A percentile compares a stretch with the other conserved stretches of the same genome.
Conservation (phyloP, 805 yeast genomes). For the Maudiozyma pseudohumilis region DNA sequence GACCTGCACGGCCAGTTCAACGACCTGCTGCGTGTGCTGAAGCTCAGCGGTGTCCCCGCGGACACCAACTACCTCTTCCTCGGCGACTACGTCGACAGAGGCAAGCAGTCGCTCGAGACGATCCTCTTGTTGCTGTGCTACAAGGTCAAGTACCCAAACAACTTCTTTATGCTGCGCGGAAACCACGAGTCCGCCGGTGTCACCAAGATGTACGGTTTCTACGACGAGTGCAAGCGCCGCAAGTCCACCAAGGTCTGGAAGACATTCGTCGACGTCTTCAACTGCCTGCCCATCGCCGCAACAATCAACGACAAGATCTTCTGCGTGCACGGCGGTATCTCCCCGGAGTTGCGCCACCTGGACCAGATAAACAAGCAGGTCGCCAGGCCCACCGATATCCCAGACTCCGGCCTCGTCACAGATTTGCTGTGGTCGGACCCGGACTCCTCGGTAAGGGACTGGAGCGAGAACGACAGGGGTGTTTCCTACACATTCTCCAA, state of each 20-base stretch:
- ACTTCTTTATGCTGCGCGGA: slow-evolving; percentile 86
- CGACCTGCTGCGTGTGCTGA: slow-evolving; percentile 80
- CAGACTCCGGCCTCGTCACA: slow-evolving; percentile 66
- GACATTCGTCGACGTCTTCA: slow-evolving; percentile 85
- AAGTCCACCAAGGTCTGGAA: slow-evolving; percentile 90
- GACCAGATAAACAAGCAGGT: slow-evolving; percentile 51
- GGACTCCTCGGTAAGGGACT: slow-evolving; percentile 41
- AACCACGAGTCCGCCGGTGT: slow-evolving; percentile 97
- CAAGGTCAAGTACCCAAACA: slow-evolving; percentile 92
- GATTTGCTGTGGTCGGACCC: slow-evolving; percentile 83
- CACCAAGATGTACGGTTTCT: slow-evolving; percentile 92
- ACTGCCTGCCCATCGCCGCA: slow-evolving; percentile 91
- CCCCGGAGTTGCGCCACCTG: slow-evolving; percentile 56
- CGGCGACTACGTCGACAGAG: slow-evolving; percentile 97
- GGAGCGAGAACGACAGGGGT: slow-evolving; percentile 78
- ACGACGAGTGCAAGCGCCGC: slow-evolving; percentile 94
- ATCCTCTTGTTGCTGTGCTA: slow-evolving; percentile 79
- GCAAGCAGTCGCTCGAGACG: slow-evolving; percentile 92
- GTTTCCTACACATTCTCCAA: slow-evolving; percentile 71
- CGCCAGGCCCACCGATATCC: slow-evolving; percentile 74
- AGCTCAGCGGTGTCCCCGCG: slow-evolving; percentile 94
- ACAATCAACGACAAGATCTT: slow-evolving; percentile 90
- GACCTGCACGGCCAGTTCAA: slow-evolving; percentile 97
- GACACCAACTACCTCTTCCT: slow-evolving; percentile 82
- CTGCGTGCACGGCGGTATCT: slow-evolving; percentile 77